phyloP scores from a whole-genome alignment of 140 eudicot species.

The Artemisia princeps region DNA sequence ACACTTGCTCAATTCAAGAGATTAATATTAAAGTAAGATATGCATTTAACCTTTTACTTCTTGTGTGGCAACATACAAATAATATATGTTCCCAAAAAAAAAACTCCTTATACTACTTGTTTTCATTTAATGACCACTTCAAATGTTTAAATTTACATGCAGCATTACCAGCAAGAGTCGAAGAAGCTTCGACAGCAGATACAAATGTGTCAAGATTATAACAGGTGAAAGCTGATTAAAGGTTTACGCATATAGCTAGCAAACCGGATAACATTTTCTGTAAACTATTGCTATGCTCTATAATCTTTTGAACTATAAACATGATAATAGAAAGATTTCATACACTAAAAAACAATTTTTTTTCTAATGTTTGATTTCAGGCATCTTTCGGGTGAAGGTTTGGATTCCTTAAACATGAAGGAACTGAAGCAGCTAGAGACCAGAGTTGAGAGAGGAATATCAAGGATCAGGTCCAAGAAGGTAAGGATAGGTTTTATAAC shows the following conservation, averaged over 20 bases:
- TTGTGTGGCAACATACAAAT: too few species aligned
- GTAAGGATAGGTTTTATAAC: constrained; percentile 22
- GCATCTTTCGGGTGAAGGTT: constrained; percentile 79
- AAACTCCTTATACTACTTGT: too few species aligned
- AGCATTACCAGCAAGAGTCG: constrained; percentile 71
- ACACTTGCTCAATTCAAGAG: constrained; percentile 45
- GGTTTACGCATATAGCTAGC: too few species aligned
- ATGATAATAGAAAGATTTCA: too few species aligned
- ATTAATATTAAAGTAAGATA: constrained; percentile 55
- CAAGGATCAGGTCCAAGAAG: constrained; percentile 78
- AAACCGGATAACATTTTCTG: too few species aligned
- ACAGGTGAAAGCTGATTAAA: constrained; percentile 36
- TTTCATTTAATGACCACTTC: neutral
- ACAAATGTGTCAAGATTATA: constrained; percentile 50
- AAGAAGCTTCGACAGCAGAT: constrained; percentile 71
- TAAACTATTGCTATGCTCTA: too few species aligned
- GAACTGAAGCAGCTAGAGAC: constrained; percentile 77
- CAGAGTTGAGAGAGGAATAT: constrained; percentile 66
- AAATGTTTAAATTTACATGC: neutral
- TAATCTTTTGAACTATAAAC: too few species aligned
- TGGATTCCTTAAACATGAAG: constrained; percentile 54
- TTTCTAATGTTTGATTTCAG: constrained; percentile 27
- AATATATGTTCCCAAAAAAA: too few species aligned
- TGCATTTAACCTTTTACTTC: neutral
- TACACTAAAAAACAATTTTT: neutral